These are phyloP conservation scores for Solanum pennellii DNA, from an alignment of 257 asterid species.

Conservation along the genomic window DNA sequence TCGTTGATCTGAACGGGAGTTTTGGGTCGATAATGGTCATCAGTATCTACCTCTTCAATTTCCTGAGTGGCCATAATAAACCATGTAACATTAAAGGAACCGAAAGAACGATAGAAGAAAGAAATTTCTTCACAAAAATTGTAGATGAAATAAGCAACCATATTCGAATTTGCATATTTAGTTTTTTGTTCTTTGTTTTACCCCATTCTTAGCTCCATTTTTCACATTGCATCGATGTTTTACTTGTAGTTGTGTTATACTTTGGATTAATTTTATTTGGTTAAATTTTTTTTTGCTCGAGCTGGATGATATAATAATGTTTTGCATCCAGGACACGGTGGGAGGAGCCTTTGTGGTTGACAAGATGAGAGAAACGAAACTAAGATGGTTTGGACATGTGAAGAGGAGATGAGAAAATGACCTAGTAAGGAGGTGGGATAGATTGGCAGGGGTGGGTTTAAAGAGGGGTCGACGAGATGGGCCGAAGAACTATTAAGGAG, in stretches of 20 bases:
- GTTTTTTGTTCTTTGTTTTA: neutral
- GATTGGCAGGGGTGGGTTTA: neutral
- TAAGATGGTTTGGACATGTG: neutral
- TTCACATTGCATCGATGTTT: neutral
- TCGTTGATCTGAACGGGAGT: constrained; percentile 54
- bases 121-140: neutral
- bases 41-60: constrained; percentile 95
- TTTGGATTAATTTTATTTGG: neutral
- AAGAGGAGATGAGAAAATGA: neutral
- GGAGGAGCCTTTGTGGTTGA: neutral
- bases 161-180: neutral
- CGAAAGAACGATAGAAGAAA: neutral
- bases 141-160: neutral
- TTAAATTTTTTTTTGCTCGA: neutral
- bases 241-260: neutral
- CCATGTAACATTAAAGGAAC: neutral
- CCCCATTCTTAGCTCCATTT: neutral
- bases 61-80: constrained; percentile 36
- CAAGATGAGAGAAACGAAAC: neutral
- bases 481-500: neutral
- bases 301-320: neutral
- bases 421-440: neutral
- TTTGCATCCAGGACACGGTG: neutral
- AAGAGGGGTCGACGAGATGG: neutral
- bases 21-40: constrained; percentile 89